Evolutionary conservation across 345 rosid genomes (phyloP).

Genomic region (Durio zibethinus): DNA sequence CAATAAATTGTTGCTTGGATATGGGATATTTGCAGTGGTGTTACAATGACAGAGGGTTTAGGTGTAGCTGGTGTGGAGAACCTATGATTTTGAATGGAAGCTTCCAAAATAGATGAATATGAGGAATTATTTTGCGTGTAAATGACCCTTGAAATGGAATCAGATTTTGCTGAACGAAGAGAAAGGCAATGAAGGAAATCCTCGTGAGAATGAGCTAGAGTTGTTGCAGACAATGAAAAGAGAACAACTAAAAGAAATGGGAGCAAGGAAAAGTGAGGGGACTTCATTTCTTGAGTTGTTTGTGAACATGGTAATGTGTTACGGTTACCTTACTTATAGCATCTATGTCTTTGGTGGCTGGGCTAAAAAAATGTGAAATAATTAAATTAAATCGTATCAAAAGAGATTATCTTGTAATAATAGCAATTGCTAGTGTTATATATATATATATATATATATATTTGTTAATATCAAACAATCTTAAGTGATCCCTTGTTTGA

Average conservation of each 20-base stretch:
- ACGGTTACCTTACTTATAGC: neutral
- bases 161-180: neutral
- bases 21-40: neutral
- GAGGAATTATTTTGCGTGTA: too few relatives aligned
- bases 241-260: neutral
- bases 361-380: neutral
- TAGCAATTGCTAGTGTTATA: too few relatives aligned
- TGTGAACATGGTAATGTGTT: neutral
- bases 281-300: neutral
- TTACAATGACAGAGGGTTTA: neutral
- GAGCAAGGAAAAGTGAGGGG: neutral
- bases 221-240: neutral
- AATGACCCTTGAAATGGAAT: neutral
- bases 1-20: too few relatives aligned
- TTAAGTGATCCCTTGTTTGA: too few relatives aligned
- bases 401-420: too few relatives aligned
- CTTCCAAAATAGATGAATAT: neutral
- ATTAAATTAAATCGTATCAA: too few relatives aligned
- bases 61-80: neutral
- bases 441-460: too few relatives aligned
- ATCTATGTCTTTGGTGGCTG: neutral
- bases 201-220: neutral
- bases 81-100: neutral
- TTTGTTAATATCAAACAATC: too few relatives aligned
- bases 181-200: slow-evolving; percentile 1